Base-by-base conservation (phyloP, 108 stramenopile species). In the Skeletonema tropicum region DNA sequence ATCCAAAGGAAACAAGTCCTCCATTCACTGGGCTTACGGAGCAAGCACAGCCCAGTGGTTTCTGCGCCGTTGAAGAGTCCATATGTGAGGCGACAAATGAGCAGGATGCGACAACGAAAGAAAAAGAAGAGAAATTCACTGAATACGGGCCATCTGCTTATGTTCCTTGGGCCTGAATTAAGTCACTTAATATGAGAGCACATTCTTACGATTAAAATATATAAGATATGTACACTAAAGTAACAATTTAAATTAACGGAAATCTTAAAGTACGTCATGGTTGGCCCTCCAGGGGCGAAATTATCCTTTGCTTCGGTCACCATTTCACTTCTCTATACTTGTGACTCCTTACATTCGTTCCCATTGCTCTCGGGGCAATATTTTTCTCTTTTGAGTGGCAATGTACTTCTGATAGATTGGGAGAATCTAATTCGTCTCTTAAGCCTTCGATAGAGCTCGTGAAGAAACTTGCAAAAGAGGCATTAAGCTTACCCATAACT, bases 61-160 rank as follows among this genome's bases (percentile, higher is more conserved):
- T 55, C 52, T 55, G 42, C 79, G 8, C 79, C 79, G 26, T 65
- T 80, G 46, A 80, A 74, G 45, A 80, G 79, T 65, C 79, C 79
- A 4, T 80, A 80, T 48, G 36, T 70, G 9, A 80, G 58, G 57
- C 62, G 76, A 8, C 68, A 77, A 46, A 64, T 77, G 13, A 21
- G 68, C 57, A 32, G 66, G 6, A 33, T 31, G 46, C 67, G 64
- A 15, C 67, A 73, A 30, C 60, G 79, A 60, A 55, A 38, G 64
- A 80, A 80, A 13, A 60, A 76, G 29, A 59, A 13, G 11, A 74
- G 67, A 48, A 32, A 57, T 19, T 46, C 77, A 3, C 33, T 68
- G 1, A 80, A 80, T 36, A 49, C 57, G 60, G 73, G 73, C 6
- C 79, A 80, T 70, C 33, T 80, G 7, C 55, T 15, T n/a, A 60